Evolutionary conservation across 2,329 filamentous ascomycete genomes (phyloP), one percentile per base, ranked within the genome.

Genomic region (Cladophialophora carrionii): DNA sequence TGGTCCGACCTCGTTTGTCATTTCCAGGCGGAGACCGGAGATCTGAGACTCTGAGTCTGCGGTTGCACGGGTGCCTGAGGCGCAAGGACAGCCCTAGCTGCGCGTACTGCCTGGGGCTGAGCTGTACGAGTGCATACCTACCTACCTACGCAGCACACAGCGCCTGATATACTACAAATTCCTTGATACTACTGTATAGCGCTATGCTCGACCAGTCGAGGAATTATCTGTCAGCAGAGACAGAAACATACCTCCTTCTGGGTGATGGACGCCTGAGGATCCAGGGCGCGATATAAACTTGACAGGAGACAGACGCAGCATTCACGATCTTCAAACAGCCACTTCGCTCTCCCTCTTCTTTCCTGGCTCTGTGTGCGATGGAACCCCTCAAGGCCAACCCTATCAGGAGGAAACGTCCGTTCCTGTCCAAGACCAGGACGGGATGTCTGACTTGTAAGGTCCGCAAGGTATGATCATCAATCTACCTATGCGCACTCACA

Each of bases 371-470:
- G 48, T 17, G n/a, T 32, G 12, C 31, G 56, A 64, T 52, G 62
- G 56, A 64, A 4, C 56, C 56, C 3, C 55, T 49, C 20, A 51
- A 51, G 48, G 12, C 48, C 6, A 17, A 17, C 26, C 22, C 48
- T 8, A 34, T 54, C 49, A 64, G 37, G 57, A 59, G 62, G 41
- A 64, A 64, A 52, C 59, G 62, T 14, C 46, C 62, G 8, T 64
- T 64, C 29, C 34, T 64, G 4, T 48, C 64, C 29, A 66, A 66
- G 57, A 72, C 71, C 22, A 71, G 68, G 29, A 69, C 57, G 6
- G 83, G 83, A 14, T 85, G 83, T 73, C 76, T 83, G 62, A 85
- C 83, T 56, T 85, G 83, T 81, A 84, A 84, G 17, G 29, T 54
- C 17, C 52, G 52, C 52, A 54, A 54, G 29, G 82, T 83, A 71